A percentile compares a stretch with the other conserved stretches of the same genome.
These are phyloP conservation scores for Graphium sp. DNA, from an alignment of 2,329 filamentous ascomycete species.

Conservation along the genomic window DNA sequence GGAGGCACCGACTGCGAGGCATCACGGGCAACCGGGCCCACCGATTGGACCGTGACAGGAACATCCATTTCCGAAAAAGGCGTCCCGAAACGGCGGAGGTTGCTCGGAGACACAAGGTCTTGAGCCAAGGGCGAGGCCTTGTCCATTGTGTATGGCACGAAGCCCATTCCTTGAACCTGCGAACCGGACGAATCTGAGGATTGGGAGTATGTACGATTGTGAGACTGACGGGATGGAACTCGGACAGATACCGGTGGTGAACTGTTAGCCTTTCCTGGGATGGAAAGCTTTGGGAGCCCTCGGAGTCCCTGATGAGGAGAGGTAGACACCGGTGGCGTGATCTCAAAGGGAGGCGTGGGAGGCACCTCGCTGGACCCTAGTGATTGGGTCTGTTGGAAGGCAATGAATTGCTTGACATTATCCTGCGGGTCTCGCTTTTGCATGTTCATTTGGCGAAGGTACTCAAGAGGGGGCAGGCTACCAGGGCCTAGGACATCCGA, in stretches of 20 bases:
- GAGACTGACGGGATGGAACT: too few relatives aligned
- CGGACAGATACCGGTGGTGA: too few relatives aligned
- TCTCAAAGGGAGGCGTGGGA: slow-evolving; percentile 52
- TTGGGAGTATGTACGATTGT: too few relatives aligned
- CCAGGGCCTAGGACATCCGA: slow-evolving; percentile 74
- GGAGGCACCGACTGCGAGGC: slow-evolving; percentile 83
- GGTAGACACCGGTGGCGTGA: slow-evolving; percentile 1
- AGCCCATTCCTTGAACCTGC: slow-evolving; percentile 13
- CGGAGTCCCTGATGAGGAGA: slow-evolving; percentile 37
- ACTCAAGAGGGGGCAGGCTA: slow-evolving; percentile 41
- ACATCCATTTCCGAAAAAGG: slow-evolving; percentile 86
- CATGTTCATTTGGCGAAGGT: slow-evolving; percentile 57
- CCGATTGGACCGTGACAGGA: slow-evolving; percentile 56
- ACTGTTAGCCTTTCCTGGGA: slow-evolving; percentile 30
- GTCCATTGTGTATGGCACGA: slow-evolving; percentile 34
- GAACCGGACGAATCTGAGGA: background rate
- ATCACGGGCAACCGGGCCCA: slow-evolving; percentile 61
- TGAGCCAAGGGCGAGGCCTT: slow-evolving; percentile 31
- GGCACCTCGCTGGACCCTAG: slow-evolving; percentile 36
- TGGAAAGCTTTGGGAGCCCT: slow-evolving; percentile 43
- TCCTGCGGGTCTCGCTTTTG: slow-evolving; percentile 71
- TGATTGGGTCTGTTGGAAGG: slow-evolving; percentile 53
- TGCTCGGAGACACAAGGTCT: slow-evolving; percentile 40
- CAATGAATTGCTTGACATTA: slow-evolving; percentile 81
- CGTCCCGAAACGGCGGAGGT: slow-evolving; percentile 62